Percentiles rank a stretch among this genome's conserved stretches.
Evolutionary conservation across 768 basidiomycete species (phyloP).

Genomic region (Termitomyces sp.): DNA sequence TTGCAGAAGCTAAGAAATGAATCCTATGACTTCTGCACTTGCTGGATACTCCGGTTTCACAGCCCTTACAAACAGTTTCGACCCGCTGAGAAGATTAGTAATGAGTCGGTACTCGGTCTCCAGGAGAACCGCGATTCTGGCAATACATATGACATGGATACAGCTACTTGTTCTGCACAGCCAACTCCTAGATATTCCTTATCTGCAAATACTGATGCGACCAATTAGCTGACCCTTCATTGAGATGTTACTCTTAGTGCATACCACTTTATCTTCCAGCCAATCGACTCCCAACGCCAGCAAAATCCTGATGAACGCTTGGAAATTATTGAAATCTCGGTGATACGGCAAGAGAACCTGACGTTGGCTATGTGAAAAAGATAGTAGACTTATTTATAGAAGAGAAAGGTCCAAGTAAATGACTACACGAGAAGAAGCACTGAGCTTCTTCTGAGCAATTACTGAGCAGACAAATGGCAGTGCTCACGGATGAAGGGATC

Average conservation of each 20-base stretch:
- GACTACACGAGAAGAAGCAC: background rate
- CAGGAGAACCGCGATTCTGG: too few species aligned
- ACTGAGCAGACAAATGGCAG: background rate
- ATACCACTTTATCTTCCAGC: background rate
- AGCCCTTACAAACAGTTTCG: background rate
- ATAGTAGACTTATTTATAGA: background rate
- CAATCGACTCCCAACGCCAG: background rate
- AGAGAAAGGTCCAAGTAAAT: too few species aligned
- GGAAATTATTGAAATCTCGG: background rate
- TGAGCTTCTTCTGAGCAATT: background rate
- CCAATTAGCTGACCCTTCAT: background rate
- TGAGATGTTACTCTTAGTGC: background rate
- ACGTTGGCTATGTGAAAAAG: background rate
- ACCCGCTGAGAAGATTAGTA: too few species aligned
- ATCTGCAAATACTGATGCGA: background rate
- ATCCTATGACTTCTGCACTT: background rate
- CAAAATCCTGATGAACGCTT: background rate
- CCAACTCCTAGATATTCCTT: background rate
- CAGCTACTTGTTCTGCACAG: background rate
- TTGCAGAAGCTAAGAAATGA: background rate
- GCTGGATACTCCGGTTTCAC: background rate
- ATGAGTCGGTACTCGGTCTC: background rate
- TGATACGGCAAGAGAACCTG: background rate
- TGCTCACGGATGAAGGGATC: too few species aligned
- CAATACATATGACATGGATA: too few species aligned